Evolutionary conservation across 2,329 filamentous ascomycete genomes (phyloP).

Genomic region (Botrytis byssoidea): DNA sequence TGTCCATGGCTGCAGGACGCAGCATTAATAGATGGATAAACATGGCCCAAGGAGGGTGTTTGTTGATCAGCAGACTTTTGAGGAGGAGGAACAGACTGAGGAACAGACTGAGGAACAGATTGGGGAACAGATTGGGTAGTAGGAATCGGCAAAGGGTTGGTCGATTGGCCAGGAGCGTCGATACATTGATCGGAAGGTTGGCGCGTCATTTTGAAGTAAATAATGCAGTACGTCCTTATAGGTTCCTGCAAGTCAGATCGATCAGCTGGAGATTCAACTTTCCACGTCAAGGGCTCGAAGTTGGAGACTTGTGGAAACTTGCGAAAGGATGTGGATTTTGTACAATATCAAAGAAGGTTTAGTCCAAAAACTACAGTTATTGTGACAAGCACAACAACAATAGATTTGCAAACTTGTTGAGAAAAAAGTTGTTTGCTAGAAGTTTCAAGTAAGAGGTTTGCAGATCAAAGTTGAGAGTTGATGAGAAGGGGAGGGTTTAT

Average conservation of each 20-base stretch:
- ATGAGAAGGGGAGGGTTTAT: not conserved
- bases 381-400: not conserved
- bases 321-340: not conserved
- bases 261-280: not conserved
- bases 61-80: not conserved
- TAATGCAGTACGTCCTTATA: too few relatives aligned
- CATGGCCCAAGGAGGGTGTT: not conserved
- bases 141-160: not conserved
- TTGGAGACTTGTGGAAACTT: not conserved
- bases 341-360: not conserved
- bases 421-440: not conserved
- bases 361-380: not conserved
- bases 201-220: not conserved
- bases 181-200: not conserved
- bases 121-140: not conserved
- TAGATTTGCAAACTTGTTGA: not conserved
- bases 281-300: not conserved
- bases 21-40: too few relatives aligned
- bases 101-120: not conserved
- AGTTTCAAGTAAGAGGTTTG: not conserved
- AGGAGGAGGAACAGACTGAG: not conserved
- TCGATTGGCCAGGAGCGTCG: not conserved
- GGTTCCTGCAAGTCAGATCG: not conserved
- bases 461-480: not conserved
- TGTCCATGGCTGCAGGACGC: not conserved